Conservation (phyloP, 805 yeast genomes). For the Torulaspora maleeae region DNA sequence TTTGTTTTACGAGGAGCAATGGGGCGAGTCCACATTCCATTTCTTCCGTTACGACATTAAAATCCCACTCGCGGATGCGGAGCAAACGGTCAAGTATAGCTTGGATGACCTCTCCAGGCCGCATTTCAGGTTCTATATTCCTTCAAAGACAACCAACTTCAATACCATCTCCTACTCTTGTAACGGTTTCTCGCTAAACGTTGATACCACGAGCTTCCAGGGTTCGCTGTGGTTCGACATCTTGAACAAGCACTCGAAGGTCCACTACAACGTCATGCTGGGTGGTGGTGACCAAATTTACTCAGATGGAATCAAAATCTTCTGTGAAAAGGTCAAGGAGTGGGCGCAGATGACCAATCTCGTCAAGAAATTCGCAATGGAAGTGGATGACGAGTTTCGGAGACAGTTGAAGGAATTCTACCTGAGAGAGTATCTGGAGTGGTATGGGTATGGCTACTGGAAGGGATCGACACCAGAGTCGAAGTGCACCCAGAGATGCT, state of each 20-base stretch:
- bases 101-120: constrained; percentile 44
- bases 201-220: constrained; percentile 60
- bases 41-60: constrained; percentile 67
- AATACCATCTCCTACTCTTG: constrained; percentile 82
- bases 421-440: constrained; percentile 65
- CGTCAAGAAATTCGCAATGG: constrained; percentile 42
- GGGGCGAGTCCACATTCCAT: constrained; percentile 37
- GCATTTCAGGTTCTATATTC: constrained; percentile 65
- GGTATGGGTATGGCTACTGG: constrained; percentile 94
- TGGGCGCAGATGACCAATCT: constrained; percentile 61
- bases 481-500: constrained; percentile 57
- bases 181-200: constrained; percentile 79
- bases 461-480: constrained; percentile 53
- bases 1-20: constrained; percentile 39
- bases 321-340: constrained; percentile 47
- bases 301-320: constrained; percentile 70
- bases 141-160: constrained; percentile 62
- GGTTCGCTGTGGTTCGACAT: constrained; percentile 88
- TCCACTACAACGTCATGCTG: constrained; percentile 83
- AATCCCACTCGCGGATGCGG: constrained; percentile 44
- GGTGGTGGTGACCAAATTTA: constrained; percentile 98
- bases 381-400: constrained; percentile 45
- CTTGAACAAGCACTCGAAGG: constrained; percentile 55
- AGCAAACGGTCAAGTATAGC: constrained; percentile 59
- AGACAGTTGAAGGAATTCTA: constrained; percentile 62